These are phyloP conservation scores for Neurospora terricola DNA, from an alignment of 495 filamentous ascomycete species.

Conservation along the genomic window DNA sequence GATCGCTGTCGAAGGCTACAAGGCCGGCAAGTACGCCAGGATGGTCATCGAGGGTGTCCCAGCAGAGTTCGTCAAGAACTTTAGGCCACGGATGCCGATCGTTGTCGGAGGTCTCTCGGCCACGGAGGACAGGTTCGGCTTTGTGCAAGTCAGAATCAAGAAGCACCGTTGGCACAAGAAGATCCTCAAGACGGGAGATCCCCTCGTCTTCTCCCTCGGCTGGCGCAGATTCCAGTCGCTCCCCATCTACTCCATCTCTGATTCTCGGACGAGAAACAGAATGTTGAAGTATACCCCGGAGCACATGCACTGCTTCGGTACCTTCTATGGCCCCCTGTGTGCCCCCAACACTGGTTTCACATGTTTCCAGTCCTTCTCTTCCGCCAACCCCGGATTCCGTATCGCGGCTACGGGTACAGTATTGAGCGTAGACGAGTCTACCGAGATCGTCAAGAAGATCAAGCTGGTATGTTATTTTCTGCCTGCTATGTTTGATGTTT, in stretches of 20 bases:
- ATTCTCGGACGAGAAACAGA: slow-evolving; percentile 83
- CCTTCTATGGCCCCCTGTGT: slow-evolving; percentile 88
- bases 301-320: slow-evolving; percentile 96
- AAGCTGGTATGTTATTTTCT: slow-evolving; percentile 47
- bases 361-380: slow-evolving; percentile 83
- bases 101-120: slow-evolving; percentile 82
- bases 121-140: slow-evolving; percentile 91
- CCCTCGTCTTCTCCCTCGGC: slow-evolving; percentile 93
- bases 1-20: slow-evolving; percentile 75
- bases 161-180: slow-evolving; percentile 98
- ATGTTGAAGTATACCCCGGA: slow-evolving; percentile 85
- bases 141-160: slow-evolving; percentile 92
- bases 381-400: slow-evolving; percentile 82
- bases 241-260: slow-evolving; percentile 89
- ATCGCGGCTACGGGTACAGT: slow-evolving; percentile 92
- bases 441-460: slow-evolving; percentile 97
- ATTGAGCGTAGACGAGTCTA: slow-evolving; percentile 80
- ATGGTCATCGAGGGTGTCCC: slow-evolving; percentile 82
- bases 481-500: not conserved
- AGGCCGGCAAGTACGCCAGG: slow-evolving; percentile 87
- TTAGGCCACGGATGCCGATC: slow-evolving; percentile 75
- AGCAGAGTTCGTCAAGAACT: slow-evolving; percentile 82
- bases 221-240: slow-evolving; percentile 92
- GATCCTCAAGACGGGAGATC: slow-evolving; percentile 95
- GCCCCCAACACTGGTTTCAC: slow-evolving; percentile 94